Base-by-base conservation (phyloP, 805 yeast genomes). In the Metschnikowia kunwiensis region DNA sequence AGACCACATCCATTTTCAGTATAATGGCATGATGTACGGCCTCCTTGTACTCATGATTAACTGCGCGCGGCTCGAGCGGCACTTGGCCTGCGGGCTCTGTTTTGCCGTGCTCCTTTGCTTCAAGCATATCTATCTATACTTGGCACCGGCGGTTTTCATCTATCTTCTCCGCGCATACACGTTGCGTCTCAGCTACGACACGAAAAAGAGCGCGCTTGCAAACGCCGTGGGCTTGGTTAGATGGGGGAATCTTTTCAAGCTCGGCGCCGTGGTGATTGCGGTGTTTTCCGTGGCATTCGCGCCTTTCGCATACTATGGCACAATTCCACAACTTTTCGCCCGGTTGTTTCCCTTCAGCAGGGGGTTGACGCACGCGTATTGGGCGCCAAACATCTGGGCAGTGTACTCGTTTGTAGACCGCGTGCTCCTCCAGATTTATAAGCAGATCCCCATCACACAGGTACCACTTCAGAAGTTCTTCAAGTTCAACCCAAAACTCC, bases 351-450 rank as follows among this genome's bases (percentile, higher is more conserved):
- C 98, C 5, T 91, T 91, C 56, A 82, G 94, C 32, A 72, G 97
- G 56, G 97, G 97, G 1, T 70, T 93, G 24, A 93, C 97, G 4
- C 98, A 93, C 61, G 96, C 97, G 0, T 93, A 93, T 63, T 93
- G 98, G 97, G 97, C 98, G 1, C 97, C 99, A 11, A 93, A 93
- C 53, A 68, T 88, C 30, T 93, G 99, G 99, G 96, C 98, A 0
- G 50, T 91, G 7, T 93, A 93, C 60, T 85, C 97, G 2, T 82
- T 86, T 46, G 42, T 72, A 10, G 99, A 93, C 60, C 71, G 95
- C 40, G 53, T 81, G 0, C 65, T 88, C 39, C 71, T 82, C 12
- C 70, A 71, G 36, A 39, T 72, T 4, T 66, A 67, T 44, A 52
- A 56, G 24, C 51, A 50, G 16, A 39, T 66, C n/a, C 69, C 74